These are phyloP conservation scores for Rhynchosporium agropyri DNA, from an alignment of 2,329 filamentous ascomycete genomes.

Conservation along the genomic window DNA sequence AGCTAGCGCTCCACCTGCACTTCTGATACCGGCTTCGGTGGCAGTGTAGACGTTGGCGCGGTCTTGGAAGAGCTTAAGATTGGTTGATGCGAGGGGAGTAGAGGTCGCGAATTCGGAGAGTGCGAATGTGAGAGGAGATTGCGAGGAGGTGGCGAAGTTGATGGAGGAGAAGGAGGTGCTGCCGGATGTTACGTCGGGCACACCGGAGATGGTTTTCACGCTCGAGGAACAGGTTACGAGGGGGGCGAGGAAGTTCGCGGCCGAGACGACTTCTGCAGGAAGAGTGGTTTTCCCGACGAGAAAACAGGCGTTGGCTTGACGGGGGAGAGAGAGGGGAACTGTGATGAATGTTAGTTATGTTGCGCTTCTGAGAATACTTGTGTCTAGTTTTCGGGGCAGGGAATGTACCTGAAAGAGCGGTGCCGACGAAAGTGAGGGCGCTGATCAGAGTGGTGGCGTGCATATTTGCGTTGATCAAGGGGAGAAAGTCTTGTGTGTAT, in stretches of 20 bases:
- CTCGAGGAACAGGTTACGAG: constrained; percentile 53
- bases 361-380: neutral
- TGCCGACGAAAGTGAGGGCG: constrained; percentile 6
- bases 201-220: constrained; percentile 52
- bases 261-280: constrained; percentile 52
- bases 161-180: constrained; percentile 54
- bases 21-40: constrained; percentile 61
- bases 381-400: neutral
- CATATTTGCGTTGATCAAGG: neutral
- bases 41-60: constrained; percentile 59
- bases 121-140: constrained; percentile 56
- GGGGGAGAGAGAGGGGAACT: constrained; percentile 13
- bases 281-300: constrained; percentile 54
- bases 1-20: constrained; percentile 53
- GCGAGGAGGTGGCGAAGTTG: constrained; percentile 56
- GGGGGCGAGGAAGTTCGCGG: constrained; percentile 47
- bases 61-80: constrained; percentile 56
- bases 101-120: constrained; percentile 56
- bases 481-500: neutral
- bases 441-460: constrained; percentile 7
- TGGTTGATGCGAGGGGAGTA: constrained; percentile 50
- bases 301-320: constrained; percentile 51
- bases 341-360: neutral
- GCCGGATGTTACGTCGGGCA: constrained; percentile 60
- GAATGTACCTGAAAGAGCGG: constrained; percentile 20